phyloP scores from a whole-genome alignment of 148 eudicot species.

The Camellia sinensis region DNA sequence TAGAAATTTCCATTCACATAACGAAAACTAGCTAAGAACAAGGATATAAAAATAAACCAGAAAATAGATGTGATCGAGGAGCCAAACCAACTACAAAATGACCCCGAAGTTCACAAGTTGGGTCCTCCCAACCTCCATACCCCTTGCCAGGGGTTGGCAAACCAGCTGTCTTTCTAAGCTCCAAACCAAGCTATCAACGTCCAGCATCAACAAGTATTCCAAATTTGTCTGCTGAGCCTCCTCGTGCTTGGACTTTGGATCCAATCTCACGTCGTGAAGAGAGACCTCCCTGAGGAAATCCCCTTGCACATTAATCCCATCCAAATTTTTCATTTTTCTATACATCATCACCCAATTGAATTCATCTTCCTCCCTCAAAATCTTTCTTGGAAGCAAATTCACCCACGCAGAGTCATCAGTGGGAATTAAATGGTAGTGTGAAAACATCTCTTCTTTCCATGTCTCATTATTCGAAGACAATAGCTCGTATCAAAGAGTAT shows the following conservation, averaged over 20 bases:
- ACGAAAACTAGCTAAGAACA: neutral
- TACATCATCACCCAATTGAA: constrained; percentile 57
- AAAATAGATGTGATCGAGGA: neutral
- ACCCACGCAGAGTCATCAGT: constrained; percentile 68
- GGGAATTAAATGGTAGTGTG: constrained; percentile 60
- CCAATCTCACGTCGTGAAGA: constrained; percentile 67
- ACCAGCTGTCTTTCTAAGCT: constrained; percentile 82
- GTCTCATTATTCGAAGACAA: constrained; percentile 55
- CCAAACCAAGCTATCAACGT: constrained; percentile 79
- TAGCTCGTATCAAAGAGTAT: constrained; percentile 54
- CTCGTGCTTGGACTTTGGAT: constrained; percentile 53
- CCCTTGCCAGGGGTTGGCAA: constrained; percentile 58
- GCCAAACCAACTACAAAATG: constrained; percentile 75
- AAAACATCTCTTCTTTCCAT: constrained; percentile 60
- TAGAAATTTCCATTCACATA: neutral
- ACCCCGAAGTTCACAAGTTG: constrained; percentile 71
- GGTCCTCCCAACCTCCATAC: constrained; percentile 90
- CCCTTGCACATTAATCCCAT: constrained; percentile 22
- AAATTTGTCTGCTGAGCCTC: constrained; percentile 75
- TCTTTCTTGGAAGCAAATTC: constrained; percentile 54
- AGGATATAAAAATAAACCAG: neutral
- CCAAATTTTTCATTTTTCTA: constrained; percentile 53
- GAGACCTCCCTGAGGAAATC: constrained; percentile 55
- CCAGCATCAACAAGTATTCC: constrained; percentile 72
- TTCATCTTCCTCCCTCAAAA: constrained; percentile 58